Percentiles rank a stretch among this genome's conserved stretches.
phyloP scores from a whole-genome alignment of 2,329 filamentous ascomycete genomes.

The Aspergillus sojae region DNA sequence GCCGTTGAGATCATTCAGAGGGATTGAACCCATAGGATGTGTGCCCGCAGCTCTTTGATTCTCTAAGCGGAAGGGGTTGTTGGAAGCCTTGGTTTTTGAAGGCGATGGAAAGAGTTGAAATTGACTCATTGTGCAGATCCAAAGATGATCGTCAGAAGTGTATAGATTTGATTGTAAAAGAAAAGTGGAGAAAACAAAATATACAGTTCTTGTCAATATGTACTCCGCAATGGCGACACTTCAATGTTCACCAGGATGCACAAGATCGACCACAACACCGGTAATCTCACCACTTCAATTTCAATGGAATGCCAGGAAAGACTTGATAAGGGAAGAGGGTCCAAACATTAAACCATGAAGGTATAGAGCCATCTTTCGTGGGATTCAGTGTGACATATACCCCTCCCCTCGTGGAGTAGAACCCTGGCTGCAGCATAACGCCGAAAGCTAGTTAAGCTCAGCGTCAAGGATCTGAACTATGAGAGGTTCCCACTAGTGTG shows the following conservation, averaged over 20 bases:
- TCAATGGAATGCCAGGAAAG: neutral
- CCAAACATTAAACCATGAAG: neutral
- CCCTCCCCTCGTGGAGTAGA: conserved; percentile 2
- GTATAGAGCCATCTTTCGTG: neutral
- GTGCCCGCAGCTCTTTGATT: conserved; percentile 24
- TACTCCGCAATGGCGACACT: neutral
- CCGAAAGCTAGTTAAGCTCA: conserved; percentile 6
- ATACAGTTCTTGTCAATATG: neutral
- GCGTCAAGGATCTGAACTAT: conserved; percentile 27
- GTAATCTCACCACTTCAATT: neutral
- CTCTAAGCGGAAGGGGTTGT: conserved; percentile 38
- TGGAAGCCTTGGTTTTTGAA: conserved; percentile 29
- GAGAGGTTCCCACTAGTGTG: conserved; percentile 24
- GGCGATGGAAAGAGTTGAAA: conserved; percentile 47
- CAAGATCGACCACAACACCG: neutral
- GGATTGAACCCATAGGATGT: conserved; percentile 29
- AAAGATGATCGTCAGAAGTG: neutral
- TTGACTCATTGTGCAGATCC: conserved; percentile 33
- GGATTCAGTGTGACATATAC: conserved; percentile 12
- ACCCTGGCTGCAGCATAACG: conserved; percentile 3
- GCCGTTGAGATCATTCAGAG: conserved; percentile 33
- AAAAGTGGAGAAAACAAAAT: neutral
- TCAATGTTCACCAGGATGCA: neutral
- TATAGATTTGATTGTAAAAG: neutral
- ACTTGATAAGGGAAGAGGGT: neutral